A percentile compares a stretch with the other conserved stretches of the same genome.
phyloP scores from a whole-genome alignment of 148 eudicot species.

The Rhododendron vialii region DNA sequence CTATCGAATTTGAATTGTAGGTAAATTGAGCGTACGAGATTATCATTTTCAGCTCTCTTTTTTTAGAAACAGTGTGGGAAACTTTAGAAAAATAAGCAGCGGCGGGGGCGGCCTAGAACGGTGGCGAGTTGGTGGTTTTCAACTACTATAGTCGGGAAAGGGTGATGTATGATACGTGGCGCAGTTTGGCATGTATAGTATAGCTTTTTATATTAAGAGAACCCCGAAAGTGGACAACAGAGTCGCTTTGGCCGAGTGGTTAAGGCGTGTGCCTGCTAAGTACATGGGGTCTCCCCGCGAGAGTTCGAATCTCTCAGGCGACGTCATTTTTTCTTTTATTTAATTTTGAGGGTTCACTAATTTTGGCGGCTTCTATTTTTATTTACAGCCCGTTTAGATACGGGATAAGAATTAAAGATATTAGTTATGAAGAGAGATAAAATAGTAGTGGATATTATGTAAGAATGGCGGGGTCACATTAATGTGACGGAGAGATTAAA shows the following conservation, averaged over 20 bases:
- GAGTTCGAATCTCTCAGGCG: slow-evolving; percentile 99
- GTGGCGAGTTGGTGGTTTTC: neutral
- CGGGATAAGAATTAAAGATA: too few relatives aligned
- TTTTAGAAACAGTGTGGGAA: neutral
- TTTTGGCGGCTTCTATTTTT: too few relatives aligned
- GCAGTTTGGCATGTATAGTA: neutral
- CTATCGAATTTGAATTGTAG: neutral
- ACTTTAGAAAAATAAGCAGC: neutral
- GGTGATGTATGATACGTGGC: neutral
- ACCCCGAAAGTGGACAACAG: neutral
- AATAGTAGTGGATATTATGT: too few relatives aligned
- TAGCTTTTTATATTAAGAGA: too few relatives aligned
- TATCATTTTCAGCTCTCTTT: neutral
- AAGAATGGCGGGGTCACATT: too few relatives aligned
- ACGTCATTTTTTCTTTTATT: slow-evolving; percentile 15
- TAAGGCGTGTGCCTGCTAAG: slow-evolving; percentile 99
- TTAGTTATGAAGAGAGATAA: too few relatives aligned
- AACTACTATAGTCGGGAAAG: neutral
- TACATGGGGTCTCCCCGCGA: slow-evolving; percentile 99
- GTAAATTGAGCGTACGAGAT: neutral
- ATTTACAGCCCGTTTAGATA: too few relatives aligned
- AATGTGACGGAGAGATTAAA: too few relatives aligned
- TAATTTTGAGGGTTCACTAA: too few relatives aligned
- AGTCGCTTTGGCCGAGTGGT: slow-evolving; percentile 99
- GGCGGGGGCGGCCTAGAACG: neutral